Evolutionary conservation across 2,329 filamentous ascomycete species (phyloP).

Genomic region (Meredithiella fracta): DNA sequence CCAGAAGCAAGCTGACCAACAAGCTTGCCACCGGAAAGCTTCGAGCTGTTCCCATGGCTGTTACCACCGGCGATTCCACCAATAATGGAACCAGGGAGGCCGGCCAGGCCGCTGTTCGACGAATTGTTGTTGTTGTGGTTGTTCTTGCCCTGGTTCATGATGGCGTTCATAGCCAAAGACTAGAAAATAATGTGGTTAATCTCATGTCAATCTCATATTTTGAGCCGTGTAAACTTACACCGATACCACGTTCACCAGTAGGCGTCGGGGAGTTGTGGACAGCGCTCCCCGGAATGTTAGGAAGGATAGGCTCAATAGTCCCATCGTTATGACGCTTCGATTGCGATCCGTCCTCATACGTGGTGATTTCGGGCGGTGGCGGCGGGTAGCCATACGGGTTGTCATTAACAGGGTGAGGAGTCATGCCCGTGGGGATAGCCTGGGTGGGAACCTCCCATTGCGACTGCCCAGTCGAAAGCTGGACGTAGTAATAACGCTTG

Average conservation of each 20-base stretch:
- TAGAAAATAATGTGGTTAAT: conserved; percentile 19
- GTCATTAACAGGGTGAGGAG: conserved; percentile 36
- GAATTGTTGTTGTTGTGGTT: conserved; percentile 21
- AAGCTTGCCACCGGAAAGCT: conserved; percentile 31
- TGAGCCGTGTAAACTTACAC: conserved; percentile 34
- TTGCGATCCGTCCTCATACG: conserved; percentile 45
- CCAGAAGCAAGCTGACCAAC: conserved; percentile 40
- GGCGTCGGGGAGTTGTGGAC: conserved; percentile 34
- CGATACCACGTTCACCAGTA: conserved; percentile 44
- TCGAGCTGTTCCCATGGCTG: conserved; percentile 22
- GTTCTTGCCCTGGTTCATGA: conserved; percentile 34
- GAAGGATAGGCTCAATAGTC: conserved; percentile 41
- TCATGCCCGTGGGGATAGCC: conserved; percentile 44
- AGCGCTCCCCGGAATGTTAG: conserved; percentile 23
- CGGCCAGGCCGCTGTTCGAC: conserved; percentile 27
- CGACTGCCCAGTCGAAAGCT: conserved; percentile 53
- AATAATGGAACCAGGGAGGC: conserved; percentile 32
- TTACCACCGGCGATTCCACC: conserved; percentile 21
- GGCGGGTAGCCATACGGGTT: conserved; percentile 41
- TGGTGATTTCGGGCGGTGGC: conserved; percentile 38
- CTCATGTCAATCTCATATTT: neutral
- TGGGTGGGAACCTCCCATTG: conserved; percentile 60
- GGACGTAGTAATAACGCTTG: conserved; percentile 55
- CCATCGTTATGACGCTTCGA: conserved; percentile 45
- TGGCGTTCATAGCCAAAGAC: conserved; percentile 44